These are phyloP conservation scores for Diplotaxis tenuifolia DNA, from an alignment of 345 rosid species.

Conservation along the genomic window DNA sequence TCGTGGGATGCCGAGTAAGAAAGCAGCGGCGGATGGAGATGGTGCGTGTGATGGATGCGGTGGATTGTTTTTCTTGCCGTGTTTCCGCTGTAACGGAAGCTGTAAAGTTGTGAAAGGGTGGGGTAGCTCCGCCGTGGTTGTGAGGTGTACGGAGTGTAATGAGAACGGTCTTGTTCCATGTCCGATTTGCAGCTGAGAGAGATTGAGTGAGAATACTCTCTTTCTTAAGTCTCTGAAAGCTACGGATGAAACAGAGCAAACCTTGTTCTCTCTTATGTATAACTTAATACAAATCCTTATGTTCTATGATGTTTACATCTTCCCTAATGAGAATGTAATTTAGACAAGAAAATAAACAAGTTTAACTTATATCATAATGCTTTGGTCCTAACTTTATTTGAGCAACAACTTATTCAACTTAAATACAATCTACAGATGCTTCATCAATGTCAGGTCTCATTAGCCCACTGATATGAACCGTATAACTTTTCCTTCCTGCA, in stretches of 20 bases:
- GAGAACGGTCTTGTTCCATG: constrained; percentile 91
- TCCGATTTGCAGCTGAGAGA: constrained; percentile 62
- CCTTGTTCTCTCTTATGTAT: constrained; percentile 15
- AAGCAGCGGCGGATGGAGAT: constrained; percentile 21
- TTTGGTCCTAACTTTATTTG: too few relatives aligned
- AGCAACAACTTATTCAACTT: too few relatives aligned
- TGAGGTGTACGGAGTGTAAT: constrained; percentile 72
- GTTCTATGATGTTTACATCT: constrained; percentile 9
- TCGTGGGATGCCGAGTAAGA: constrained; percentile 52
- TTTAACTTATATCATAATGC: too few relatives aligned
- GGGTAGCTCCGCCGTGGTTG: constrained; percentile 37
- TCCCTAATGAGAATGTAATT: not conserved
- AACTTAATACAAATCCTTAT: constrained; percentile 19
- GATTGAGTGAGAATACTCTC: not conserved
- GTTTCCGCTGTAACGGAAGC: constrained; percentile 77
- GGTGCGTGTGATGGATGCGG: constrained; percentile 66
- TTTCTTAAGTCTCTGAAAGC: not conserved
- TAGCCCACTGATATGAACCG: too few relatives aligned
- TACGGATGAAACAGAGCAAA: not conserved
- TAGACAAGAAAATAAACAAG: not conserved
- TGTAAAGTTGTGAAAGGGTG: constrained; percentile 50
- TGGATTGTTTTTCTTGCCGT: constrained; percentile 69
- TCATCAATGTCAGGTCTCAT: too few relatives aligned
- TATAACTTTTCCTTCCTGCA: too few relatives aligned
- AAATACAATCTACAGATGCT: too few relatives aligned